phyloP scores from a whole-genome alignment of 257 asterid genomes.

The Lantana camara region DNA sequence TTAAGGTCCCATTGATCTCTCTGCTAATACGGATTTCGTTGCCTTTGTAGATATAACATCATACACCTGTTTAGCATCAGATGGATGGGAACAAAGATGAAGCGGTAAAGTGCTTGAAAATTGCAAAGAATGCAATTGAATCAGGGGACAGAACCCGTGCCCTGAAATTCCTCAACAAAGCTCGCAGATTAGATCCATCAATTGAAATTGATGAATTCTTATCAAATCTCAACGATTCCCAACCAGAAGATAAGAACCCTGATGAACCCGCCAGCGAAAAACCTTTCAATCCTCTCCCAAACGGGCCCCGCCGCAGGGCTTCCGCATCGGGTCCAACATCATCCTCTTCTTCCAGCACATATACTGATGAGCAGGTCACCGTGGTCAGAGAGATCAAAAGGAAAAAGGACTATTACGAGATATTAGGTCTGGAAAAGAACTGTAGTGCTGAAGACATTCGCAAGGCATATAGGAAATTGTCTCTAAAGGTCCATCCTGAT shows the following conservation, averaged over 20 bases:
- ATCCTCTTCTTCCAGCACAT: conserved; percentile 43
- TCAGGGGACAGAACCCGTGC: conserved; percentile 83
- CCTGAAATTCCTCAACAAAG: conserved; percentile 70
- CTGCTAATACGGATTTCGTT: not conserved
- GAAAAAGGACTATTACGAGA: conserved; percentile 90
- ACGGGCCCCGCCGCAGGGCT: conserved; percentile 67
- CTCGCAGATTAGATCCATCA: conserved; percentile 79
- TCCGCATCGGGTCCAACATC: conserved; percentile 45
- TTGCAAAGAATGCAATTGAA: conserved; percentile 65
- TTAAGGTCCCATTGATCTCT: not conserved
- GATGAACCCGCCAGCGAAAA: conserved; percentile 31
- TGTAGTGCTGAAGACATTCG: conserved; percentile 74
- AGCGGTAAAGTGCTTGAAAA: conserved; percentile 81
- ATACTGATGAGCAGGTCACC: conserved; percentile 71
- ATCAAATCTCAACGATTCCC: conserved; percentile 44
- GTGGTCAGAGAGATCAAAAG: conserved; percentile 70
- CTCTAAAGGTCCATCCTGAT: conserved; percentile 96
- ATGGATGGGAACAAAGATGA: conserved; percentile 99
- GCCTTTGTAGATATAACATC: not conserved
- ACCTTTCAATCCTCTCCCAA: conserved; percentile 36
- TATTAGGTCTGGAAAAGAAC: conserved; percentile 73
- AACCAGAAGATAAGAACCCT: conserved; percentile 42
- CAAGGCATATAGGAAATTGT: conserved; percentile 83
- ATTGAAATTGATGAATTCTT: conserved; percentile 56
- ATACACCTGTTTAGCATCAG: conserved; percentile 9